Conservation (phyloP, 129 eudicot genomes). For the Sambucus nigra region DNA sequence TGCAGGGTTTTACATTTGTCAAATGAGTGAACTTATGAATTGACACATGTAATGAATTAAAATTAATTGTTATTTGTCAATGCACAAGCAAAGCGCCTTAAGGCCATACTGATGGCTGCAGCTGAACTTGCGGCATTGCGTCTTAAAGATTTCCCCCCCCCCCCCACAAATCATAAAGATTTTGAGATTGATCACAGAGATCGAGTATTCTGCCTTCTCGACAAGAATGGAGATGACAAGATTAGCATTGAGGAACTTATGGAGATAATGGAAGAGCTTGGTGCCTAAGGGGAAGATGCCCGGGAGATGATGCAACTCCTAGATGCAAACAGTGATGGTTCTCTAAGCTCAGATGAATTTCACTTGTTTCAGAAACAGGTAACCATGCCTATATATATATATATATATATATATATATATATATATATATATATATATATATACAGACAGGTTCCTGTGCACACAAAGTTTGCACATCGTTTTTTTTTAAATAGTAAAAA, state of each 20-base stretch:
- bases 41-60: no score
- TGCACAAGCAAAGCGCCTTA: conserved; percentile 75
- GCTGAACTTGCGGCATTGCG: conserved; percentile 95
- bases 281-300: conserved; percentile 92
- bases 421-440: no score
- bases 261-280: conserved; percentile 93
- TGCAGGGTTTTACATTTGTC: no score
- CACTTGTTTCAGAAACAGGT: conserved; percentile 85
- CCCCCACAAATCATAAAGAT: conserved; percentile 35
- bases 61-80: conserved; percentile 3
- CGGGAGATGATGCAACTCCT: conserved; percentile 92
- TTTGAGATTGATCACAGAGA: conserved; percentile 42
- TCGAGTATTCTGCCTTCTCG: conserved; percentile 65
- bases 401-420: no score
- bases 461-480: no score
- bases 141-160: conserved; percentile 72
- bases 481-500: no score
- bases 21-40: no score
- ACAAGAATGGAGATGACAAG: conserved; percentile 97
- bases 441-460: no score
- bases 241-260: conserved; percentile 93
- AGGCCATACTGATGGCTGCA: conserved; percentile 96
- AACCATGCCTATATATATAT: not conserved
- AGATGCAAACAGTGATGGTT: conserved; percentile 93
- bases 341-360: conserved; percentile 87